Base-by-base conservation (phyloP, 2,329 filamentous ascomycete species). In the Fusarium goolgardi region DNA sequence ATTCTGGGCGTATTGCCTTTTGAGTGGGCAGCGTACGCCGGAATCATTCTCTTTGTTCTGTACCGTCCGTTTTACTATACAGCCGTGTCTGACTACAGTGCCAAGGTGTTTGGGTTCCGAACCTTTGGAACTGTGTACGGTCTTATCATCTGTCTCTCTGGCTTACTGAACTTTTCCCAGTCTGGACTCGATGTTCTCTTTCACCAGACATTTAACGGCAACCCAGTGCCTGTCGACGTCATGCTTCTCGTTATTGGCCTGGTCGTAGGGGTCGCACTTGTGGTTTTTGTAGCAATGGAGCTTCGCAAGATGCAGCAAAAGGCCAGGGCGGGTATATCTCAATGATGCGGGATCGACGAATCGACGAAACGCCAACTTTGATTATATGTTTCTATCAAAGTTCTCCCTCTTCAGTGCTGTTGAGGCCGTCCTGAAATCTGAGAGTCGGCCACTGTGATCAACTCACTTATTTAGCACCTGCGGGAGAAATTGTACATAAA, bases 91-190 rank as follows among this genome's bases (percentile, higher is more conserved):
- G 94, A 97, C 80, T 97, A 96, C 78, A 87, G 88, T 21, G 93
- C 93, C 63, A 97, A 97, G 80, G 93, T 97, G 35, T 97, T 97
- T 76, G 94, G 94, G 18, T 97, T 97, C 80, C 86, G 89, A 63
- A 97, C 93, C 0, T 97, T 97, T 71, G 94, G 94, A 45, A 97
- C 92, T 59, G 93, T 97, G n/a, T 97, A 97, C 78, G 94, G 94
- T 13, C 85, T 94, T 21, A 91, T 97, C 69, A 97, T 97, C 71
- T 96, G 92, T 78, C 81, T 96, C 3, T 90, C 93, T 0, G 94
- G 94, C 1, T 77, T 97, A 1, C 85, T 94, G 74, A 97, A 96
- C 78, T 94, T 97, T 74, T 87, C 87, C 2, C 93, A 97, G 80
- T 90, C 90, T 7, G 93, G 87, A 0, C 83, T 97, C 34, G 94